phyloP scores from a whole-genome alignment of 306 rosid species.

The Fragaria nilgerrensis region DNA sequence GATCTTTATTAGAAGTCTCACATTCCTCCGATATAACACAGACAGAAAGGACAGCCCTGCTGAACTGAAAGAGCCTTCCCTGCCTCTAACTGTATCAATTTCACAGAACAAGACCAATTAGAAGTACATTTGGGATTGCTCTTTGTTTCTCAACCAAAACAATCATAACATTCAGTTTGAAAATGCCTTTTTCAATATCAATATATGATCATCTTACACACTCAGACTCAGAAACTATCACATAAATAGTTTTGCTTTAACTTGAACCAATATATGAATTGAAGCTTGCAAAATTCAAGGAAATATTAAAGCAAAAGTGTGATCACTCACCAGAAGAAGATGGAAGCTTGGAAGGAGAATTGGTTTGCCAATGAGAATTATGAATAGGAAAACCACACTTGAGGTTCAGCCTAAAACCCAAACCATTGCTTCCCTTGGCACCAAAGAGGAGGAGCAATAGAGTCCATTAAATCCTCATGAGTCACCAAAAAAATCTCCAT shows the following conservation, averaged over 20 bases:
- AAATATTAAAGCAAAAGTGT: neutral
- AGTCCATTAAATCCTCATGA: constrained; percentile 46
- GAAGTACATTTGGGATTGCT: constrained; percentile 2
- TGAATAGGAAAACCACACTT: constrained; percentile 45
- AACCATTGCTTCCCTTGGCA: constrained; percentile 43
- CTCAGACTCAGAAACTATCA: neutral
- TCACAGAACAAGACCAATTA: neutral
- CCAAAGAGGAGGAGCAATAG: constrained; percentile 34
- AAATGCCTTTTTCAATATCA: neutral
- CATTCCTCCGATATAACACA: constrained; percentile 52
- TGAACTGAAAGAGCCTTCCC: constrained; percentile 46
- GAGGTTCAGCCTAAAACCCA: constrained; percentile 58
- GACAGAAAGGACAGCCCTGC: constrained; percentile 57
- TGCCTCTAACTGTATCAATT: constrained; percentile 55
- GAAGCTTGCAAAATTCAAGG: neutral
- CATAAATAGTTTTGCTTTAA: neutral
- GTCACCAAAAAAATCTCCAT: constrained; percentile 1
- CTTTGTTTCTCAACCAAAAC: neutral
- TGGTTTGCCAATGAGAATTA: constrained; percentile 42
- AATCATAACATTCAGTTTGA: neutral
- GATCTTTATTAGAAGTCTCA: constrained; percentile 48
- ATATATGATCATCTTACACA: neutral
- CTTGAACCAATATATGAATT: neutral
- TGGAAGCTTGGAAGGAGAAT: constrained; percentile 46
- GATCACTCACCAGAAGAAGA: constrained; percentile 57